phyloP scores from a whole-genome alignment of 805 yeast genomes.

The Zygoascus ofunaensis region DNA sequence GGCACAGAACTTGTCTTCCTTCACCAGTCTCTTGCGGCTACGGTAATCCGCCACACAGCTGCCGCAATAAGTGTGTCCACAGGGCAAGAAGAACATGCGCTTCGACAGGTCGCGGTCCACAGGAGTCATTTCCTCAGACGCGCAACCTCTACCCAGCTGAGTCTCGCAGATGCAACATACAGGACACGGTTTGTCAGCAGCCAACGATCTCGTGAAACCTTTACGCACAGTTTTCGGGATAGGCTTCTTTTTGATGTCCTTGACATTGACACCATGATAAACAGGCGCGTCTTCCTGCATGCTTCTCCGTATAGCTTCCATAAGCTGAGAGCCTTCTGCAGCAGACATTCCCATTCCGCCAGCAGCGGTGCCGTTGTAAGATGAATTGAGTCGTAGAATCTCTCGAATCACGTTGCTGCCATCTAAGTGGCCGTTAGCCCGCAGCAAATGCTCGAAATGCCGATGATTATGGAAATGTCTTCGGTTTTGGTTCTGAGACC shows the following conservation, averaged over 20 bases:
- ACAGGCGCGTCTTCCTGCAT: slow-evolving; percentile 2
- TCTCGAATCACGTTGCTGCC: too few relatives aligned
- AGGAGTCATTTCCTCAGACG: slow-evolving; percentile 1
- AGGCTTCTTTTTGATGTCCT: slow-evolving; percentile 6
- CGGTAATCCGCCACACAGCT: slow-evolving; percentile 62
- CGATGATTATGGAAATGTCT: too few relatives aligned
- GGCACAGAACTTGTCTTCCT: slow-evolving; percentile 12
- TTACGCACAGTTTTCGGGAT: slow-evolving; percentile 3
- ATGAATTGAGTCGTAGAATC: too few relatives aligned
- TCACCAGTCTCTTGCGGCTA: slow-evolving; percentile 30
- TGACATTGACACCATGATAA: neutral
- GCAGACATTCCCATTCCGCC: too few relatives aligned
- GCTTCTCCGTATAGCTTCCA: slow-evolving; percentile 3
- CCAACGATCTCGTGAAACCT: slow-evolving; percentile 8
- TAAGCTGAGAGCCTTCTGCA: neutral
- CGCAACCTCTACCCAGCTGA: slow-evolving; percentile 63
- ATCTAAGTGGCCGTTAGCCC: too few relatives aligned
- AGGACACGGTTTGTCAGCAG: slow-evolving; percentile 6
- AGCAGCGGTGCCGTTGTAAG: too few relatives aligned
- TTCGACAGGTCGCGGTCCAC: slow-evolving; percentile 36
- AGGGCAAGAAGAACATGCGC: slow-evolving; percentile 53
- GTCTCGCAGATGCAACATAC: slow-evolving; percentile 63
- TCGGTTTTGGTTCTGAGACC: slow-evolving; percentile 1
- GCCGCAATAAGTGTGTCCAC: slow-evolving; percentile 87
- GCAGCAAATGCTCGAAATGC: too few relatives aligned